Percentiles rank a stretch among this genome's conserved stretches.
phyloP scores from a whole-genome alignment of 2,329 filamentous ascomycete genomes.

The Aspergillus tamarii region DNA sequence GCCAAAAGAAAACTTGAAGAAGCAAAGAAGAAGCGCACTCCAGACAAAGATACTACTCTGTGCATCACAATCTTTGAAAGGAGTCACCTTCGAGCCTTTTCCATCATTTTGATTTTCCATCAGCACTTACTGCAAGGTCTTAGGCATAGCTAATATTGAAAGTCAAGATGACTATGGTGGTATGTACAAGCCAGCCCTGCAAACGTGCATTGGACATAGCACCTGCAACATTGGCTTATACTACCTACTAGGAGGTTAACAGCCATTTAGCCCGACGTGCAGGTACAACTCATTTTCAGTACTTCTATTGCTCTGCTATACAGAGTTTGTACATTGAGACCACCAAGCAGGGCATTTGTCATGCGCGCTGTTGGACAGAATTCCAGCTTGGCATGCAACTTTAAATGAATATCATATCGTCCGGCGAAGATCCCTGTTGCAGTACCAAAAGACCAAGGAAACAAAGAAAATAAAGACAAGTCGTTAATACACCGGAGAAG shows the following conservation, averaged over 20 bases:
- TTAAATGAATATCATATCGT: conserved; percentile 5
- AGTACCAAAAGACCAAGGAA: not conserved
- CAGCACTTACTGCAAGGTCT: not conserved
- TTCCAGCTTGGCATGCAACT: conserved; percentile 11
- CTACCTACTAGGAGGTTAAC: not conserved
- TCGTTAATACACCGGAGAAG: not conserved
- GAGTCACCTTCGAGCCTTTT: not conserved
- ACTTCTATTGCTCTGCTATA: not conserved
- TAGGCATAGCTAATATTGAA: not conserved
- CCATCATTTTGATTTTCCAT: not conserved
- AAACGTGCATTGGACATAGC: not conserved
- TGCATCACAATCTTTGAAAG: not conserved
- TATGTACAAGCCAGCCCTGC: not conserved
- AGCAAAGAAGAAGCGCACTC: not conserved
- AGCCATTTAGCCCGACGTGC: not conserved
- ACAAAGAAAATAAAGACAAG: not conserved
- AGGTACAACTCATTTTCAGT: not conserved
- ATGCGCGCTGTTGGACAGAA: not conserved
- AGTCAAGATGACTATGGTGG: not conserved
- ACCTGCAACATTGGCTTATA: not conserved
- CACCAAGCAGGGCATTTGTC: not conserved
- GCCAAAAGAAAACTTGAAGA: not conserved
- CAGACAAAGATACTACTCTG: not conserved
- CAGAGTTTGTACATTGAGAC: not conserved
- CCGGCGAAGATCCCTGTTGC: not conserved